Evolutionary conservation across 2,329 filamentous ascomycete genomes (phyloP), one percentile per base, ranked within the genome.

Genomic region (Chrysosporium queenslandicum): DNA sequence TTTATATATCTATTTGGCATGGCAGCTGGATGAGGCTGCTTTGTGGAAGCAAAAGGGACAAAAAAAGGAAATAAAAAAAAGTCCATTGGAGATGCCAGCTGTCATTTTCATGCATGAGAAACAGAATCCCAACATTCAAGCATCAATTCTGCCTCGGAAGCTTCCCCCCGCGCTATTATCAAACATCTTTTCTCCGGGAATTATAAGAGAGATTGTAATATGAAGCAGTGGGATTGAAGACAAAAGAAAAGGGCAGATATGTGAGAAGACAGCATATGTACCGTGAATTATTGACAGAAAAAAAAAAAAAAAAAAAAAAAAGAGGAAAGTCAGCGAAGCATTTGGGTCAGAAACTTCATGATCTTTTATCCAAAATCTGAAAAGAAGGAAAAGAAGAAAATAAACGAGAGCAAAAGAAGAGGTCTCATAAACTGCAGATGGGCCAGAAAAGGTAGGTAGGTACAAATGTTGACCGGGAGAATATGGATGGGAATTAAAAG

Each of bases 401-500:
- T 4, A 46, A 8, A 46, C 4, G 27, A 23, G 11, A 14, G 16
- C 18, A 40, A 40, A 21, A 40, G 37, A n/a, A 16, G 12, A 21
- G 37, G 14, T 5, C 27, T 29, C 9, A 29, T 9, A 29, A 29
- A 29, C 9, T 29, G 4, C 9, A 9, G n/a, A n/a, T n/a, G n/a
- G n/a, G n/a, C n/a, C n/a, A n/a, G n/a, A n/a, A n/a, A n/a, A n/a
- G 32, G 32, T 12, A 16, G 4, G 9, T 20, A 18, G 36, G 7
- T 12, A 6, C n/a, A 40, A 23, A 40, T 23, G 12, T 11, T 23
- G 18, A 20, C 32, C n/a, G 25, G 32, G 32, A 50, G 18, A 36
- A 36, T 53, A 56, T 29, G 54, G 59, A 52, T 53, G 50, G 40
- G 50, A 14, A 57, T 25, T 55, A 18, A 39, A 50, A 45, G 27